These are phyloP conservation scores for Botrytis galanthina DNA, from an alignment of 2,329 filamentous ascomycete species.

Conservation along the genomic window DNA sequence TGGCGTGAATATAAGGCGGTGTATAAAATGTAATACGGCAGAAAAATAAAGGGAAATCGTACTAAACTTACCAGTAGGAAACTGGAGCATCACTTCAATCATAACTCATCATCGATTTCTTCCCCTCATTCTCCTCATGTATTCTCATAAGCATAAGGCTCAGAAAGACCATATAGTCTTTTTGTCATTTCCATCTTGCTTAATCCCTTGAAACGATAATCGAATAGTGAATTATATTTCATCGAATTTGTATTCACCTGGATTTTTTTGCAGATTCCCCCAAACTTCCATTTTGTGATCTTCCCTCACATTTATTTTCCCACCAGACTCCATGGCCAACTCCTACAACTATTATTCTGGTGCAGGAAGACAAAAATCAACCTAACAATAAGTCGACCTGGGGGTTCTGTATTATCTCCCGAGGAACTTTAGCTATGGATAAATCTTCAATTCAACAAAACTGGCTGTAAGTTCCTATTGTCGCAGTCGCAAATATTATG, in stretches of 20 bases:
- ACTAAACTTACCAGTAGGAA: neutral
- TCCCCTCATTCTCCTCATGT: conserved; percentile 16
- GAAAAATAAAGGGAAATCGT: neutral
- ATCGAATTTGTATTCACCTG: conserved; percentile 6
- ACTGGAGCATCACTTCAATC: conserved; percentile 1
- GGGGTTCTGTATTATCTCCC: conserved; percentile 40
- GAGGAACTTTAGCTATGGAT: conserved; percentile 25
- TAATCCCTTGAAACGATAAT: conserved; percentile 15
- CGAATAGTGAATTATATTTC: conserved; percentile 9
- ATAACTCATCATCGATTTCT: conserved; percentile 3
- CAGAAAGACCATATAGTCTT: conserved; percentile 19
- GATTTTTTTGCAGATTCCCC: neutral
- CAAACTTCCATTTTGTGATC: conserved; percentile 12
- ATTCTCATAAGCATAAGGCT: conserved; percentile 16
- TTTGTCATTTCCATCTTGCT: conserved; percentile 19
- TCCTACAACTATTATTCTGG: conserved; percentile 18
- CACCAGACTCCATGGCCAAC: conserved; percentile 20
- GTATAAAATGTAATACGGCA: neutral
- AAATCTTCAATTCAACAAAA: conserved; percentile 44
- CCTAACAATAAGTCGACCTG: conserved; percentile 57
- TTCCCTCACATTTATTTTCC: conserved; percentile 18
- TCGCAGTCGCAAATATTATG: conserved; percentile 7
- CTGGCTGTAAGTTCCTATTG: conserved; percentile 47
- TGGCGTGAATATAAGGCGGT: neutral
- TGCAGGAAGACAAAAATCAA: conserved; percentile 32